Evolutionary conservation across 257 asterid genomes (phyloP), one percentile per base, ranked within the genome.

Genomic region (Leptodermis oblonga): DNA sequence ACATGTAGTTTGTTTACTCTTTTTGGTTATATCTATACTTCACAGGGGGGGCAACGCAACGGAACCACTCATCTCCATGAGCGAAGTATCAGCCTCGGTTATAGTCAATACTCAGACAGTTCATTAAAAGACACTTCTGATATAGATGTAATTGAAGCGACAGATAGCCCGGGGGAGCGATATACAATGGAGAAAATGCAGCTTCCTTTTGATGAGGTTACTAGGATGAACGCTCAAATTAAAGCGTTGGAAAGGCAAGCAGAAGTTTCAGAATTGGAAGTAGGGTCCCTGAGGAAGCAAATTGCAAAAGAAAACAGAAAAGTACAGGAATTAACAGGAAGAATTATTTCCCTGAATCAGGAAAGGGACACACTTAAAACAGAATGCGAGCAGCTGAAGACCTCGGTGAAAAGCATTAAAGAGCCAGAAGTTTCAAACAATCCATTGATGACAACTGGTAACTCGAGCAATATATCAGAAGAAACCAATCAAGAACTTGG

Each of bases 221-320:
- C 79, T 28, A 77, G 77, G 62, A 39, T 82, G 77, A 62, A 76
- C 65, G 75, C 72, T 73, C 84, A 79, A 63, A 80, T 83, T 81
- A 83, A 68, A 73, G 62, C 68, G 77, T 54, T 86, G 45, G 94
- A 86, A 71, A 84, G 94, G 78, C 89, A 85, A 80, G 84, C 82
- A 49, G 97, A 90, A 69, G 80, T 86, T 66, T 81, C 97, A 68
- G 95, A 93, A 70, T 60, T 90, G 73, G 97, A 93, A 83, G 84
- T 83, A 30, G 88, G 84, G 79, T 80, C 95, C 72, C 94, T 90
- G n/a, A 79, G 94, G 42, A 91, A 84, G 83, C 97, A 87, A 74
- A 75, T 86, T 65, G 73, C 71, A 5, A 91, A 87, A 77, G 99
- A 91, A 69, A 85, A 80, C 67, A 84, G 65, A 51, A 89, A 77